Evolutionary conservation across 1,139 yeast species (phyloP), one percentile per base, ranked within the genome.

Genomic region (Saccharomyces hybrid): DNA sequence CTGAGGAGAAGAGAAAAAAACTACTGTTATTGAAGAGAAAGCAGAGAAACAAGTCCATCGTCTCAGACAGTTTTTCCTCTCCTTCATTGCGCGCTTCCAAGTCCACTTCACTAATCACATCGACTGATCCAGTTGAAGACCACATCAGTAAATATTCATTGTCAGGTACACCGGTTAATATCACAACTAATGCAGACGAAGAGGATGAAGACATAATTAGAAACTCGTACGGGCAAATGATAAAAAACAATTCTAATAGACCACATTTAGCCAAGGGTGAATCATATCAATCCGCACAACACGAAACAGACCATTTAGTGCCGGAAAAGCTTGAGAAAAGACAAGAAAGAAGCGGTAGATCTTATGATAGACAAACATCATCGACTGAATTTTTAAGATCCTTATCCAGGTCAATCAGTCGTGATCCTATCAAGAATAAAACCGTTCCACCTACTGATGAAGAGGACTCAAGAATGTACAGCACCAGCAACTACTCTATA

Each of bases 191-290:
- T 8, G 34, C 7, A 2, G 54, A 24, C 2, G 28, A 21, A 16
- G 55, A 54, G 16, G 27, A 46, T 16, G 51, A 51, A 19, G 57
- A 54, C 19, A 28, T 50, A 12, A 63, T 67, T 28, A 60, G 67
- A 44, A 67, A 67, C 56, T 66, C 69, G 2, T 63, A 64, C 50
- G 71, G 71, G 29, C 68, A 66, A 52, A 57, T 57, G 34, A 65
- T 66, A 49, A 54, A 54, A 16, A 61, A 59, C 53, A 56, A 59
- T 42, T 60, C 64, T 5, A 60, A 63, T 47, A 61, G 62, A 42
- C 71, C 71, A 12, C 71, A 67, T 58, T 52, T 67, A 46, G 70
- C 70, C 2, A 59, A 65, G 31, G 71, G 71, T 21, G 69, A 65
- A 38, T 67, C 71, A 11, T 67, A 67, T 50, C 71, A 67, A 54